Evolutionary conservation across 805 yeast genomes (phyloP), one percentile per base, ranked within the genome.

Genomic region (Candida silvatica): DNA sequence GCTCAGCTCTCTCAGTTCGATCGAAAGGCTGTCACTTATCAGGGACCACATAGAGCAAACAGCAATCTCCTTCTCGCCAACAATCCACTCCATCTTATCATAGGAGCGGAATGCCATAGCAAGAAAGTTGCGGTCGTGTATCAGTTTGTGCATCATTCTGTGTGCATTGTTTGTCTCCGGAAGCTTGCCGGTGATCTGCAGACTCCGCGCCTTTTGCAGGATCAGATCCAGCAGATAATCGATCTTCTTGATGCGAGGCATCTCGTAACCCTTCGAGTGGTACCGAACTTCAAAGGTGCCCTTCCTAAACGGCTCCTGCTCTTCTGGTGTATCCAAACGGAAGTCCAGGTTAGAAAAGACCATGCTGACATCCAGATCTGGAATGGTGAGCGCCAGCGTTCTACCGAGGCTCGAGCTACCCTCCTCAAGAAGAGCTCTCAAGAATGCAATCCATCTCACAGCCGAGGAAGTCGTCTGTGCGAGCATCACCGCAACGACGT

Each of bases 71-170:
- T 56, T 58, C 17, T 64, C 62, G 14, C 71, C 75, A 36, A 67
- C 56, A 7, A 72, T 48, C 85, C 86, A 80, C 45, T 85, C 92
- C 6, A 87, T 49, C 29, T 88, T 60, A 54, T 87, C 95, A 51
- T 79, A 83, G 36, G 71, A 62, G 39, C 75, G 74, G 66, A 79
- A 77, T 45, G 70, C 78, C 49, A 69, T 50, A 51, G 63, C 52
- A 17, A 56, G 38, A 15, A 34, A 32, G 15, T 49, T 42, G 41
- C 51, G 41, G 12, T 53, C 48, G 14, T 54, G 54, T 23, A 40
- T 46, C 14, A 56, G 22, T 22, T 34, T 39, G 3, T 27, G 12
- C 1, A 55, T 8, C 24, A 54, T 52, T 3, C 36, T 28, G 4
- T 27, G 17, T 2, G 46, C 40, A 12, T 17, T 33, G 1, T 42